Evolutionary conservation across 805 yeast species (phyloP).

Genomic region (Scheffersomyces lignosus): DNA sequence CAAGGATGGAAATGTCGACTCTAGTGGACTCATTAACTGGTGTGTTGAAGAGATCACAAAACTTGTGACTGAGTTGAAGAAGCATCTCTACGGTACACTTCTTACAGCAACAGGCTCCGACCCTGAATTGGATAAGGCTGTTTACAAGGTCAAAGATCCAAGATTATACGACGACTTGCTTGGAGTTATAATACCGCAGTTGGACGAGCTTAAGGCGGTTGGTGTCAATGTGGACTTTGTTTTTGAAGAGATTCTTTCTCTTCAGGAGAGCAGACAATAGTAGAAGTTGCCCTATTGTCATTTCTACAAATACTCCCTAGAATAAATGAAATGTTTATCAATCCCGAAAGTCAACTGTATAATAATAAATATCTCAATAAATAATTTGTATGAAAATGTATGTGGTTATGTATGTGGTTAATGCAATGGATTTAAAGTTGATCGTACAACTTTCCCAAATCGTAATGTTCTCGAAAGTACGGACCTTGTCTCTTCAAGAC

Average conservation of each 20-base stretch:
- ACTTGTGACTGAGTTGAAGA: constrained; percentile 59
- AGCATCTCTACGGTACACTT: constrained; percentile 66
- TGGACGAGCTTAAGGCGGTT: constrained; percentile 56
- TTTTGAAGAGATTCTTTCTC: constrained; percentile 42
- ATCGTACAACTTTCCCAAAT: constrained; percentile 58
- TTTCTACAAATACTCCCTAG: no score
- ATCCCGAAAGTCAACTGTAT: no score
- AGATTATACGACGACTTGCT: constrained; percentile 46
- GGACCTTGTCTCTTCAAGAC: constrained; percentile 56
- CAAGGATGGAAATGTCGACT: constrained; percentile 26
- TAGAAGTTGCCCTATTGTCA: no score
- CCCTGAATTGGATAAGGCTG: constrained; percentile 24
- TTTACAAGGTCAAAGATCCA: constrained; percentile 33
- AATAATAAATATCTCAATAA: no score
- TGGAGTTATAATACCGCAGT: constrained; percentile 55
- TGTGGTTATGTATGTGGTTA: no score
- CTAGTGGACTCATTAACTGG: constrained; percentile 76
- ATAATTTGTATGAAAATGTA: no score
- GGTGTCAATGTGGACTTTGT: constrained; percentile 78
- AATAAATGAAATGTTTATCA: no score
- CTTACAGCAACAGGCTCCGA: constrained; percentile 38
- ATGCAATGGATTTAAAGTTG: constrained; percentile 39
- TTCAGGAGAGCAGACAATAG: neutral
- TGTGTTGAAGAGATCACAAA: constrained; percentile 60
- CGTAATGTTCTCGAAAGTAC: constrained; percentile 63